Evolutionary conservation across 2,329 filamentous ascomycete genomes (phyloP), one percentile per base, ranked within the genome.

Genomic region (Coniochaeta sp.): DNA sequence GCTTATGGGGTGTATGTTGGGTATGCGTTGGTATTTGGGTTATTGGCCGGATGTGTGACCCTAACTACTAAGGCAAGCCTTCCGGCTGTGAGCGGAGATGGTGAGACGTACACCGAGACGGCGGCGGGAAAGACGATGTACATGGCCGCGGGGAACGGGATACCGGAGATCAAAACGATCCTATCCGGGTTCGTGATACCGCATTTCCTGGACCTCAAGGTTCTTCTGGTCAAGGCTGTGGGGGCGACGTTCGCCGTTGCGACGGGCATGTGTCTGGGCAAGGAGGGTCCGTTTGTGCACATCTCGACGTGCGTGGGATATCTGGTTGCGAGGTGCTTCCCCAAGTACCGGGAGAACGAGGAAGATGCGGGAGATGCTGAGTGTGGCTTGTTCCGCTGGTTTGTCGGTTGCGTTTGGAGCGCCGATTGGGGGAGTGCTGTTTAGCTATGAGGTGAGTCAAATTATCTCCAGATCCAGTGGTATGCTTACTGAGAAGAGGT

Each of bases 121-220:
- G 38, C 38, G 20, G 13, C 38, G 38, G 38, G 38, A 0, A 82
- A 82, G 60, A 67, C 63, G 4, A 80, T 82, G 69, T 82, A 80
- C 58, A 78, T 82, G 75, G 77, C 78, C 3, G 74, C 77, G 30
- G 79, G 80, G 6, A 75, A 71, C 53, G 80, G 80, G 0, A 82
- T 83, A 30, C 80, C 80, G 0, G 79, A 83, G 62, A 82, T 83
- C 67, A 83, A 83, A 62, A 81, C 78, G 1, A 78, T 83, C 33
- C 64, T 82, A 2, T 79, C 76, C 3, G 79, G 79, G n/a, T 83
- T 82, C 61, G 75, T 77, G 13, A 82, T 83, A 42, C 78, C 78
- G 1, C 69, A 76, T 45, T 80, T 82, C 54, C 69, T 83, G 2
- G 73, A 75, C 53, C 65, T 80, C 56, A 77, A 76, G 53, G 77